phyloP scores from a whole-genome alignment of 2,329 filamentous ascomycete species.

The Colletotrichum costaricense region DNA sequence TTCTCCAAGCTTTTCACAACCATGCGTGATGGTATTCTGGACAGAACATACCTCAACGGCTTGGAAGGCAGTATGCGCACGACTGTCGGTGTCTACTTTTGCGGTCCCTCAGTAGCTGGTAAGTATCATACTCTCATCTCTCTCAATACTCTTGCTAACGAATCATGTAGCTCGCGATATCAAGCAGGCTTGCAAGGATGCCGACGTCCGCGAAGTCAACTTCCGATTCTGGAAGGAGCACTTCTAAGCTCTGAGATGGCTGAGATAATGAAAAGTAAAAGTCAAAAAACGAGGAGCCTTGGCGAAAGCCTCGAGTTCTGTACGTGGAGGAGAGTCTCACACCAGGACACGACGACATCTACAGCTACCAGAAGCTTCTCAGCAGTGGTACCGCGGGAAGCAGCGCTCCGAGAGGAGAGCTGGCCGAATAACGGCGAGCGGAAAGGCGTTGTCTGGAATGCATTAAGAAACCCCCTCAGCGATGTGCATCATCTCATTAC shows the following conservation, averaged over 20 bases:
- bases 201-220: slow-evolving; percentile 81
- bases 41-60: slow-evolving; percentile 86
- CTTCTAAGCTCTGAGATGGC: slow-evolving; percentile 58
- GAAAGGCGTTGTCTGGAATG: slow-evolving; percentile 35
- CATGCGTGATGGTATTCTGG: slow-evolving; percentile 89
- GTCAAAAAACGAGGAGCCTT: slow-evolving; percentile 6
- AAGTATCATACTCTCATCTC: slow-evolving; percentile 44
- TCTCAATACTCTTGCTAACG: slow-evolving; percentile 46
- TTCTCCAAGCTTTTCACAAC: slow-evolving; percentile 82
- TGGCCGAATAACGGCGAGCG: slow-evolving; percentile 4
- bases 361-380: slow-evolving; percentile 9
- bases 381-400: background rate
- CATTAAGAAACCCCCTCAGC: slow-evolving; percentile 22
- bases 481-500: slow-evolving; percentile 29
- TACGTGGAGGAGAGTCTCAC: slow-evolving; percentile 6
- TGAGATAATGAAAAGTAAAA: background rate
- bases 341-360: slow-evolving; percentile 17
- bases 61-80: slow-evolving; percentile 81
- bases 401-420: slow-evolving; percentile 6
- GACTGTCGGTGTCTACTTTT: slow-evolving; percentile 97
- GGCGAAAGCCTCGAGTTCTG: slow-evolving; percentile 4
- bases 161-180: slow-evolving; percentile 80
- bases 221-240: slow-evolving; percentile 99
- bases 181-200: slow-evolving; percentile 80
- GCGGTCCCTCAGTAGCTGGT: slow-evolving; percentile 82